Evolutionary conservation across 2,329 filamentous ascomycete species (phyloP).

Genomic region (Cladosporium sp.): DNA sequence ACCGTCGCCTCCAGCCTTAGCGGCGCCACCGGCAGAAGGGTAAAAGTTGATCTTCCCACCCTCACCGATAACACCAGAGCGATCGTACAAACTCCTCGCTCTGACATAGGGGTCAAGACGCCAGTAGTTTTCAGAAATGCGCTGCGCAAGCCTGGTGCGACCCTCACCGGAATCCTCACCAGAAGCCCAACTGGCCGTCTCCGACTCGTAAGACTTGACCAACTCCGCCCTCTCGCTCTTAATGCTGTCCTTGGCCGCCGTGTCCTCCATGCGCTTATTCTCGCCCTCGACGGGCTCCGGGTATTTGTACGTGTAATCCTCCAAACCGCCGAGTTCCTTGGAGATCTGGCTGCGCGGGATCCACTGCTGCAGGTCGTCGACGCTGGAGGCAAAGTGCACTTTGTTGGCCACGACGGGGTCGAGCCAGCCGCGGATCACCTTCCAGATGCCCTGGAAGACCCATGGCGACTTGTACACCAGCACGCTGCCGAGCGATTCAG

Average conservation of each 20-base stretch:
- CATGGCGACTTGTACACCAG: slow-evolving; percentile 95
- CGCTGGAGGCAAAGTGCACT: slow-evolving; percentile 84
- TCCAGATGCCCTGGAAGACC: slow-evolving; percentile 98
- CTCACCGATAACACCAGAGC: slow-evolving; percentile 65
- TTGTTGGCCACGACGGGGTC: slow-evolving; percentile 95
- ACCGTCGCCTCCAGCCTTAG: not conserved
- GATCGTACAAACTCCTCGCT: slow-evolving; percentile 79
- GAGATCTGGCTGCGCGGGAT: slow-evolving; percentile 68
- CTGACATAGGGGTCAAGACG: slow-evolving; percentile 80
- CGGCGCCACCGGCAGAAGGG: slow-evolving; percentile 28
- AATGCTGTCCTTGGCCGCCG: slow-evolving; percentile 58
- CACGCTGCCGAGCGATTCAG: slow-evolving; percentile 83
- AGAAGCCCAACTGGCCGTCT: slow-evolving; percentile 72
- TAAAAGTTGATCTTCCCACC: slow-evolving; percentile 72
- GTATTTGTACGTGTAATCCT: slow-evolving; percentile 81
- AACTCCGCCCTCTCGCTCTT: slow-evolving; percentile 60
- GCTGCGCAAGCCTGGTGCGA: slow-evolving; percentile 35
- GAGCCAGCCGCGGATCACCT: slow-evolving; percentile 90
- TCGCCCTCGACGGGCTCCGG: slow-evolving; percentile 71
- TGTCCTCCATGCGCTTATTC: slow-evolving; percentile 68
- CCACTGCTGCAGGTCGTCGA: slow-evolving; percentile 72
- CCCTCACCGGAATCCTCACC: slow-evolving; percentile 36
- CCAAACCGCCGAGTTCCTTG: slow-evolving; percentile 80
- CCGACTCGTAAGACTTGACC: slow-evolving; percentile 69
- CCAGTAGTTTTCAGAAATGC: slow-evolving; percentile 78